A percentile compares a stretch with the other conserved stretches of the same genome.
These are phyloP conservation scores for Erodium moschatum DNA, from an alignment of 441 rosid species.

Conservation along the genomic window DNA sequence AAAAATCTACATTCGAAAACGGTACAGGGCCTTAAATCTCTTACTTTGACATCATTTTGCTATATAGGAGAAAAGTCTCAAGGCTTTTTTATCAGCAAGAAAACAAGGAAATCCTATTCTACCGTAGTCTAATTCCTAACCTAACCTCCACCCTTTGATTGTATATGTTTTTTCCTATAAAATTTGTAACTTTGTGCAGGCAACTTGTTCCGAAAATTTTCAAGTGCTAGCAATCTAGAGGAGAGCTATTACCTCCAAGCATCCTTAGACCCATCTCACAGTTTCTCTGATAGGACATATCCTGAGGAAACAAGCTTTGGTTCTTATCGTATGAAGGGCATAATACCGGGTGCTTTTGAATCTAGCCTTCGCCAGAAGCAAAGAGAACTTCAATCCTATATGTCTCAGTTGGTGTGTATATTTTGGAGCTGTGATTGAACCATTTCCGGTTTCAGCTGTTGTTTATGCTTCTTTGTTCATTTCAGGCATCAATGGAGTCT, in stretches of 20 bases:
- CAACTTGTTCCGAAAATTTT: slow-evolving; percentile 56
- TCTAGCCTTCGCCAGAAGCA: slow-evolving; percentile 92
- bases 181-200: slow-evolving; percentile 32
- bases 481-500: slow-evolving; percentile 83
- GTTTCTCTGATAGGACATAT: slow-evolving; percentile 62
- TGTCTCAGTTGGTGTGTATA: slow-evolving; percentile 80
- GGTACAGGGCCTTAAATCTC: slow-evolving; percentile 34
- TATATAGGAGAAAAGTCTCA: neutral
- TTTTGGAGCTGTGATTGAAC: neutral
- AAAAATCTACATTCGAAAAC: slow-evolving; percentile 54
- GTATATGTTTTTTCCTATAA: no score
- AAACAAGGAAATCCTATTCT: no score
- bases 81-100: no score
- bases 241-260: slow-evolving; percentile 93
- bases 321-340: slow-evolving; percentile 80
- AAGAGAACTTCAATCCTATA: slow-evolving; percentile 93
- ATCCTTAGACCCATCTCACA: slow-evolving; percentile 76
- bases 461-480: slow-evolving; percentile 20
- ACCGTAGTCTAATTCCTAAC: no score
- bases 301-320: slow-evolving; percentile 52
- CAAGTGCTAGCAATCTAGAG: slow-evolving; percentile 82
- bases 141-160: no score
- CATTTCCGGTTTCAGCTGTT: slow-evolving; percentile 4
- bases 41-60: neutral
- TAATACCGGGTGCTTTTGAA: slow-evolving; percentile 86